Evolutionary conservation across 768 basidiomycete genomes (phyloP), one percentile per base, ranked within the genome.

Genomic region (Terana coerulea): DNA sequence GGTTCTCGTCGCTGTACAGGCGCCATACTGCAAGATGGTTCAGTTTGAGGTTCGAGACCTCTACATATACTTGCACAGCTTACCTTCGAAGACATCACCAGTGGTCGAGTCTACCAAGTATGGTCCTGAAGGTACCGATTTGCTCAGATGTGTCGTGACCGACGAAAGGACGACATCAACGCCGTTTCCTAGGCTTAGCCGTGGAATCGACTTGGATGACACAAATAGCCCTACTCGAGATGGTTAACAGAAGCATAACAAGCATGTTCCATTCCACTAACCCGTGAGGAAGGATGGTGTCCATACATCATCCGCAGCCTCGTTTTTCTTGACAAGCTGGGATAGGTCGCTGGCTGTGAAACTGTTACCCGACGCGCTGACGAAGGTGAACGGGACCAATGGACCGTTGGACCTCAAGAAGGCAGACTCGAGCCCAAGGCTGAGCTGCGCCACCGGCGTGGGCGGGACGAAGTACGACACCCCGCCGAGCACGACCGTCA

Each of bases 1-100:
- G 70, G 45, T 74, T 69, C 51, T 71, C 67, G 59, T 77, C 76
- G 51, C 68, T 67, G 51, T 69, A 71, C 0, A 77, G 58, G 21
- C 73, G 69, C 57, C 69, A 75, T 1, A 67, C 72, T 59, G 39
- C 29, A 26, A n/a, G 31, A 3, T 17, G n/a, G n/a, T n/a, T n/a
- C n/a, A n/a, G n/a, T n/a, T n/a, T n/a, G n/a, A n/a, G n/a, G n/a
- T n/a, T n/a, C n/a, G n/a, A n/a, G n/a, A n/a, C n/a, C n/a, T n/a
- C n/a, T n/a, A n/a, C n/a, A n/a, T n/a, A n/a, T n/a, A n/a, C n/a
- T n/a, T n/a, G n/a, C n/a, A 28, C 26, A 21, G 25, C 51, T n/a
- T 11, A 62, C 64, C 64, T 57, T 64, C 55, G 47, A 57, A 64
- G n/a, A 66, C 50, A 14, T 61, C 49, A 1, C 63, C 64, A 15